Percentiles rank a stretch among this genome's conserved stretches.
Conservation (phyloP, 2,329 filamentous ascomycete species). For the Epichloe scottii region DNA sequence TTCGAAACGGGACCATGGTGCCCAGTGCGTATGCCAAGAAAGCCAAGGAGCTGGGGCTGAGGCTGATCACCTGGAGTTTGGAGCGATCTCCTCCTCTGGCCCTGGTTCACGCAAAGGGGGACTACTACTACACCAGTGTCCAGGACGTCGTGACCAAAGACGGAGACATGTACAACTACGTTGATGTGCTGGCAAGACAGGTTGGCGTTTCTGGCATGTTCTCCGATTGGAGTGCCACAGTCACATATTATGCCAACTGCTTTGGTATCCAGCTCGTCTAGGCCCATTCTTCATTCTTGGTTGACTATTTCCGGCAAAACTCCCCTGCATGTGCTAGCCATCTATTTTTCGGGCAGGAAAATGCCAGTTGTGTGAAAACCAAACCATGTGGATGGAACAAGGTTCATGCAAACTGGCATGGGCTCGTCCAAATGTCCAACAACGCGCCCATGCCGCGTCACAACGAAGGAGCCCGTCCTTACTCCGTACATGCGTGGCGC, state of each 20-base stretch:
- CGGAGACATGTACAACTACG: slow-evolving; percentile 52
- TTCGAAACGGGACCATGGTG: slow-evolving; percentile 41
- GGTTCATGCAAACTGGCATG: no score
- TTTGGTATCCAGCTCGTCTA: slow-evolving; percentile 26
- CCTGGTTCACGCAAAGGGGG: slow-evolving; percentile 29
- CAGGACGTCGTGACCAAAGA: slow-evolving; percentile 44
- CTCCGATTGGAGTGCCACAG: slow-evolving; percentile 56
- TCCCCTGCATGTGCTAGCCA: no score
- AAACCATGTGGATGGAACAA: background rate
- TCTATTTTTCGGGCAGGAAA: background rate
- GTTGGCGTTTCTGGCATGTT: slow-evolving; percentile 52
- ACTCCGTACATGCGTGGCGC: no score
- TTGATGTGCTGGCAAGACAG: slow-evolving; percentile 50
- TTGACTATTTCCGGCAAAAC: no score
- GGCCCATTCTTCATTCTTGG: background rate
- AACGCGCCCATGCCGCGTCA: background rate
- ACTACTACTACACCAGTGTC: slow-evolving; percentile 46
- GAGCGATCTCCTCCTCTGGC: slow-evolving; percentile 52
- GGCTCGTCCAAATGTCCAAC: no score
- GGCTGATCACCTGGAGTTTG: slow-evolving; percentile 56
- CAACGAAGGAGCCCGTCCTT: background rate
- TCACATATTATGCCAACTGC: slow-evolving; percentile 62
- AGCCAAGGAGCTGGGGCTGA: slow-evolving; percentile 47
- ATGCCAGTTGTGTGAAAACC: background rate
- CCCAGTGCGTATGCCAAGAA: slow-evolving; percentile 49